These are phyloP conservation scores for Rehmannia glutinosa DNA, from an alignment of 257 asterid genomes.

Conservation along the genomic window DNA sequence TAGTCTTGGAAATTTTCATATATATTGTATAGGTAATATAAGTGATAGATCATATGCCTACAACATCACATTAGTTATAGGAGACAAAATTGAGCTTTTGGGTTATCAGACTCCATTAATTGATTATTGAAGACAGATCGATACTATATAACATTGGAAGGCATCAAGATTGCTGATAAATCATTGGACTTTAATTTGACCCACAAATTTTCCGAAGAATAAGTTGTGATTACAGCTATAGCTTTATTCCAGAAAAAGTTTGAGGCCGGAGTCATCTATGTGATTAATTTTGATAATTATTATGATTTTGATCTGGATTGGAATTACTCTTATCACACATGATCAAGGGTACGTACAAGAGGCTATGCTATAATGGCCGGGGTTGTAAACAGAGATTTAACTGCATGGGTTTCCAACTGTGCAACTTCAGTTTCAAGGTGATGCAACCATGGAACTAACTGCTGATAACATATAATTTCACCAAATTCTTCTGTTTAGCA, in stretches of 20 bases:
- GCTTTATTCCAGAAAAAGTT: neutral
- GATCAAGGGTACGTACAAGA: neutral
- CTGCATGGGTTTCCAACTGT: neutral
- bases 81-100: neutral
- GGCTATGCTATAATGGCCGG: conserved; percentile 5
- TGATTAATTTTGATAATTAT: neutral
- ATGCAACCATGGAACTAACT: neutral
- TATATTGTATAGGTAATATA: neutral
- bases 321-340: neutral
- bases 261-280: neutral
- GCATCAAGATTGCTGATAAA: neutral
- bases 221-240: neutral
- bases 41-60: neutral
- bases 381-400: neutral
- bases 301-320: neutral
- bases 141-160: conserved; percentile 1
- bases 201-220: neutral
- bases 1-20: neutral
- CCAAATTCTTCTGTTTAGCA: neutral
- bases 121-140: neutral
- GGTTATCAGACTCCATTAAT: neutral
- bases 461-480: neutral
- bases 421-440: neutral
- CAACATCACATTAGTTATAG: neutral
- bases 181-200: neutral